phyloP scores from a whole-genome alignment of 1,284 basidiomycete genomes.

The Volvariella surrecta region DNA sequence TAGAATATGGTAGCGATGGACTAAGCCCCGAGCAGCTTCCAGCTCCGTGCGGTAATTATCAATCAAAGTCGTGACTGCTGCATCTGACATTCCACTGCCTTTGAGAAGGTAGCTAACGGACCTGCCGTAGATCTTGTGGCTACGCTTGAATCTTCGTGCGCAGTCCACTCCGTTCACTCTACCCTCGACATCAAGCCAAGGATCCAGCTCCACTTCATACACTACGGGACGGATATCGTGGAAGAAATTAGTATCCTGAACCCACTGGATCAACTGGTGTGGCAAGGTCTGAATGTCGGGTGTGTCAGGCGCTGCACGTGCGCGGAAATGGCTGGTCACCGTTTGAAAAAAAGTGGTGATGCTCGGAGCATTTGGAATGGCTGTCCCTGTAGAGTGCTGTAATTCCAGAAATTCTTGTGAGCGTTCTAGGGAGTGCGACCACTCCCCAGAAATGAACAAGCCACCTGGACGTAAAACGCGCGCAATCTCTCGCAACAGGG shows the following conservation, averaged over 20 bases:
- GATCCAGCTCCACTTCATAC: constrained; percentile 17
- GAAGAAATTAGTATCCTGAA: constrained; percentile 15
- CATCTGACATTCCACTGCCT: too few species aligned
- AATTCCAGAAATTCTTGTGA: too few species aligned
- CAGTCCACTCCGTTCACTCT: background rate
- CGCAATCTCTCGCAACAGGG: constrained; percentile 43
- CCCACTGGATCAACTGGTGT: constrained; percentile 14
- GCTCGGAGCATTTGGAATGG: constrained; percentile 32
- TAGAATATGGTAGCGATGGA: too few species aligned
- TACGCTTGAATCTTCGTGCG: background rate
- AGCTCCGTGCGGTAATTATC: too few species aligned
- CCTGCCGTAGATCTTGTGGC: too few species aligned
- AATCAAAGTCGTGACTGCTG: too few species aligned
- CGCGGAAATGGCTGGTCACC: constrained; percentile 28
- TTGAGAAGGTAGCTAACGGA: too few species aligned
- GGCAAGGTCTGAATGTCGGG: constrained; percentile 24
- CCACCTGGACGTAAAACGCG: constrained; percentile 57
- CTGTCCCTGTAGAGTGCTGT: too few species aligned
- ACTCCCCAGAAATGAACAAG: constrained; percentile 57
- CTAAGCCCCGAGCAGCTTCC: too few species aligned
- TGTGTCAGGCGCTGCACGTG: constrained; percentile 5
- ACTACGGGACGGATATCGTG: constrained; percentile 12
- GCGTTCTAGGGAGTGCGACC: constrained; percentile 16
- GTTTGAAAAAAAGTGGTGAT: constrained; percentile 34
- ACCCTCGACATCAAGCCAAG: constrained; percentile 27